Evolutionary conservation across 2,329 filamentous ascomycete genomes (phyloP), one percentile per base, ranked within the genome.

Genomic region (Tolypocladium pustulatum): DNA sequence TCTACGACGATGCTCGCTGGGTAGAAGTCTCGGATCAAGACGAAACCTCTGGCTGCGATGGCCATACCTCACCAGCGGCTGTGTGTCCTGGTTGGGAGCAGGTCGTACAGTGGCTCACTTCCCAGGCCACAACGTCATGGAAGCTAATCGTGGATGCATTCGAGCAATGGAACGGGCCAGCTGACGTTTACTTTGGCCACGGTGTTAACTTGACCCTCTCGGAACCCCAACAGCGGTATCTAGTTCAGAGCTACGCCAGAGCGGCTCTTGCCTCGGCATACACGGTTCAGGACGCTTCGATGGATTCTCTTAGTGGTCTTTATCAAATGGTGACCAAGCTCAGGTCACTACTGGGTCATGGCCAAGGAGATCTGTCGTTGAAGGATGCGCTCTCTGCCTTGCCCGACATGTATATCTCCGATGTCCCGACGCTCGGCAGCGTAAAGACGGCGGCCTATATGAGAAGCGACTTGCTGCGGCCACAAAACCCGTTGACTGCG

Each of bases 101-200:
- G 62, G 76, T 87, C 4, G 83, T 89, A 57, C 76, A 81, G 58
- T 92, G 88, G 88, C 76, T 93, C 43, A 76, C 81, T 17, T 67
- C 73, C 3, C 82, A 84, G 61, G 84, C 88, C 0, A 75, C 76
- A 4, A 76, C 75, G 25, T 81, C 84, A 20, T 88, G 90, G 79
- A 74, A 71, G 32, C 75, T 85, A n/a, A 81, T 83, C n/a, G 76
- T 85, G 37, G 77, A 78, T 55, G 84, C 81, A 9, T 75, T 91
- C 38, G 81, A 85, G 61, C 81, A 88, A 62, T 93, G 89, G 89
- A 83, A 87, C 65, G 89, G 89, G 0, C 87, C 88, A 0, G 76
- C 76, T 8, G 89, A 92, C 66, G 78, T 87, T 54, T 86, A 91
- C 63, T 69, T 90, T 5, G 87, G 85, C 4, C 82, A 81, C 15